Evolutionary conservation across 2,329 filamentous ascomycete species (phyloP).

Genomic region (Fusarium pilosicola): DNA sequence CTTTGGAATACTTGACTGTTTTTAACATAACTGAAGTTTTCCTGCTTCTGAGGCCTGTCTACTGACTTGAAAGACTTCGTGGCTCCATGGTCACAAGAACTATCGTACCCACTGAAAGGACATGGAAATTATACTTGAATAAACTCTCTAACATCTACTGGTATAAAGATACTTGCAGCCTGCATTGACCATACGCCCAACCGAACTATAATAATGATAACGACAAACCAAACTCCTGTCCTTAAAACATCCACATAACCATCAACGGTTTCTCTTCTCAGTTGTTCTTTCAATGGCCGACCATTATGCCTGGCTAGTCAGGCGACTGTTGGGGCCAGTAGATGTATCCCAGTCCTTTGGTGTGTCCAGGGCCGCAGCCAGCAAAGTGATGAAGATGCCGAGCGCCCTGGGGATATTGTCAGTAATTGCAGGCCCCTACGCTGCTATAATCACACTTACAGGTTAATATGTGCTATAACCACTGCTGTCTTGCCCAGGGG

Average conservation of each 20-base stretch:
- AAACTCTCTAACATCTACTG: neutral
- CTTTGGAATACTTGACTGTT: neutral
- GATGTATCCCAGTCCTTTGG: neutral
- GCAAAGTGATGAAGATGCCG: slow-evolving; percentile 31
- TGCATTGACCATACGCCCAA: slow-evolving; percentile 1
- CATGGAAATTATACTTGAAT: neutral
- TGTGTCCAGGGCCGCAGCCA: slow-evolving; percentile 30
- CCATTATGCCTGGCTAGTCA: neutral
- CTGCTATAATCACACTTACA: slow-evolving; percentile 35
- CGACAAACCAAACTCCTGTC: neutral
- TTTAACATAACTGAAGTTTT: neutral
- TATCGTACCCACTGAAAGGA: neutral
- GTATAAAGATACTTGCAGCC: slow-evolving; percentile 14
- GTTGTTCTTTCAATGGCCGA: neutral
- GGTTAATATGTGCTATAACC: slow-evolving; percentile 31
- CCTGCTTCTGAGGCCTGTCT: neutral
- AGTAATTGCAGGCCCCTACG: neutral
- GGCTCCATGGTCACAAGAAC: neutral
- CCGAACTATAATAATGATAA: slow-evolving; percentile 6
- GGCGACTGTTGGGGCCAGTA: neutral
- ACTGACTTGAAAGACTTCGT: neutral
- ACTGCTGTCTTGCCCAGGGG: slow-evolving; percentile 7
- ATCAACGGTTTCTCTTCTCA: neutral
- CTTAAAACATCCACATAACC: neutral
- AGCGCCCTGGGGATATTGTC: slow-evolving; percentile 31